Base-by-base conservation (phyloP, 164 flowering plant genomes). In the Vitis amurensis region DNA sequence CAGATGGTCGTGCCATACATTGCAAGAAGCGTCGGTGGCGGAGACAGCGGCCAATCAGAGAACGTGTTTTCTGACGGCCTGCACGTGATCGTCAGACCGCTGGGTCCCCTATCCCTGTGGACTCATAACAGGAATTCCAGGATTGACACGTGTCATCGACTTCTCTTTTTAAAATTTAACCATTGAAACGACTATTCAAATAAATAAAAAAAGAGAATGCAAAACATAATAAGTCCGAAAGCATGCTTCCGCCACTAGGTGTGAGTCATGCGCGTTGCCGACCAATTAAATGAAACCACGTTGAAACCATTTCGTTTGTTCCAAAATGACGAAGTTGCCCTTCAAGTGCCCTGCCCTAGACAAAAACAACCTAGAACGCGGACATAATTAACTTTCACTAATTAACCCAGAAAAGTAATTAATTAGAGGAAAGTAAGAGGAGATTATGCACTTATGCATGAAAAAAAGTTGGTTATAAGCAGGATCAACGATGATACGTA, bases 1-100 rank as follows among this genome's bases (percentile, higher is more conserved):
- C 59, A 4, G 15, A 17, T 12, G 61, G 13, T 15, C 6, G 48
- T 44, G 70, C 70, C 71, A 59, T 44, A 55, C 50, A 37, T 37
- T 3, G 44, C 44, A 37, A 11, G 71, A 59, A 4, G 29, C 15
- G 68, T 70, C 27, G 64, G 69, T 47, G 61, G 12, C 53, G n/a
- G 69, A 56, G 68, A 58, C 5, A 58, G 3, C 60, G 23, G 55
- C 47, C 63, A 71, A 69, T 67, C 71, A 61, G 68, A 5, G 59
- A 74, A 76, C 84, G 82, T 82, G 82, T 69, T 79, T 69, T 61
- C 74, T 76, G 84, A 55, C 67, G 56, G 52, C 50, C 52, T 17
- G 64, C 84, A 79, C 73, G 78, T 77, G 78, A 78, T 53, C 9
- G 48, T 19, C 73, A 63, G 70, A 74, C 63, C 30, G 11, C 3